Conservation (phyloP, 2,329 filamentous ascomycete species). For the Pseudogymnoascus sp. region DNA sequence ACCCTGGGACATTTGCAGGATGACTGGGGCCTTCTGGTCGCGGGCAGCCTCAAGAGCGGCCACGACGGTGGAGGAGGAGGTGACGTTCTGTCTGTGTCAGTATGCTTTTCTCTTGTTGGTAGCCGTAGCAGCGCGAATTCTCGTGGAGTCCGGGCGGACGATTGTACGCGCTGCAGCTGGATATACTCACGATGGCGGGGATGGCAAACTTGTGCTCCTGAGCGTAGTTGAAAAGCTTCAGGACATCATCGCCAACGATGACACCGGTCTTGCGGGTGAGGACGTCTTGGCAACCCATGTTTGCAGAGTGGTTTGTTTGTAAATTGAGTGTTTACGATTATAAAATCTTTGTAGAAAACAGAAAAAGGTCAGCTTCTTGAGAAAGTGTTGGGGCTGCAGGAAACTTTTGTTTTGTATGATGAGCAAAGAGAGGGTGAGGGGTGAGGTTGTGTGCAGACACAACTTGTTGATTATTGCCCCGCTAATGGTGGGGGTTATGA, state of each 20-base stretch:
- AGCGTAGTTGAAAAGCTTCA: conserved; percentile 78
- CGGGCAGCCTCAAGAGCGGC: conserved; percentile 89
- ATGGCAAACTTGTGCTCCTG: conserved; percentile 84
- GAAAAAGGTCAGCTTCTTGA: not conserved
- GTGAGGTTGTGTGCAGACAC: not conserved
- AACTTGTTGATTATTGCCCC: conserved; percentile 5
- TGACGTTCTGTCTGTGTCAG: conserved; percentile 62
- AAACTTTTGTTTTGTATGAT: conserved; percentile 4
- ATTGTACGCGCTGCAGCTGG: too few species aligned
- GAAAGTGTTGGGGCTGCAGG: not conserved
- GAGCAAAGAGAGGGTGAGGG: not conserved
- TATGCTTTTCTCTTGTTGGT: not conserved
- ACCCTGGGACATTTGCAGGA: conserved; percentile 90
- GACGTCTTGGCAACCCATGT: conserved; percentile 44
- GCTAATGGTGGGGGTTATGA: conserved; percentile 9
- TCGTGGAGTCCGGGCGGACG: too few species aligned
- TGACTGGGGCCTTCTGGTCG: conserved; percentile 83
- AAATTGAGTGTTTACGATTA: conserved; percentile 10
- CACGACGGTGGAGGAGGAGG: conserved; percentile 81
- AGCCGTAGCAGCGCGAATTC: not conserved
- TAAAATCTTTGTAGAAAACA: not conserved
- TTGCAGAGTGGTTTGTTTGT: conserved; percentile 16
- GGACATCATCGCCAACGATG: conserved; percentile 61
- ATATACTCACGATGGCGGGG: conserved; percentile 61
- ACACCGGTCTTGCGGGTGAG: conserved; percentile 58